Conservation (phyloP, 2,329 filamentous ascomycete genomes). For the Ascochyta fabae region DNA sequence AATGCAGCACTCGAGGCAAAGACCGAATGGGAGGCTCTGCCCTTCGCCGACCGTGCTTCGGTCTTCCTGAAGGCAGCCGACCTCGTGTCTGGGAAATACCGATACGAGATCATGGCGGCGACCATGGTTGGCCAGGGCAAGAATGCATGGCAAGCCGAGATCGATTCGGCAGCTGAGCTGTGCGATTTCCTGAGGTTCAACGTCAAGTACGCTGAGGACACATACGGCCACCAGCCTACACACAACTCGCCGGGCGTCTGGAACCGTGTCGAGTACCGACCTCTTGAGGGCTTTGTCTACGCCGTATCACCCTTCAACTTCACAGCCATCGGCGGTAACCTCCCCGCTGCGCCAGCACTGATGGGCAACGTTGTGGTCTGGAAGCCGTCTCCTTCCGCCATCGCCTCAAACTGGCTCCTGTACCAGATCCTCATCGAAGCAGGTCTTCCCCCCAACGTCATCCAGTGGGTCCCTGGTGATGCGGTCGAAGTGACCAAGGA, state of each 20-base stretch:
- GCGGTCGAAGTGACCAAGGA: constrained; percentile 81
- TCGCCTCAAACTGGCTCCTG: constrained; percentile 89
- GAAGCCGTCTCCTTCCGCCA: constrained; percentile 92
- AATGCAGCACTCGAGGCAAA: constrained; percentile 85
- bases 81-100: constrained; percentile 87
- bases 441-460: constrained; percentile 84
- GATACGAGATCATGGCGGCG: constrained; percentile 94
- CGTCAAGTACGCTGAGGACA: constrained; percentile 89
- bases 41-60: constrained; percentile 88
- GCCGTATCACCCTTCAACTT: constrained; percentile 97
- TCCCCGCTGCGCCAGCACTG: constrained; percentile 80
- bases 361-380: constrained; percentile 95
- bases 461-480: constrained; percentile 92
- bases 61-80: constrained; percentile 97
- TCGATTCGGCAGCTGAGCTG: constrained; percentile 90
- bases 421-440: constrained; percentile 92
- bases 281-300: constrained; percentile 94
- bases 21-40: constrained; percentile 81
- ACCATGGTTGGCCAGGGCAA: constrained; percentile 98
- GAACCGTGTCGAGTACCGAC: constrained; percentile 89
- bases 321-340: constrained; percentile 89
- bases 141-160: constrained; percentile 99
- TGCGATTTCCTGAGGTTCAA: constrained; percentile 94
- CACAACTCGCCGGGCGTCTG: constrained; percentile 85
- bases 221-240: constrained; percentile 84